phyloP scores from a whole-genome alignment of 2,329 filamentous ascomycete species.

The Verticillium dahliae region DNA sequence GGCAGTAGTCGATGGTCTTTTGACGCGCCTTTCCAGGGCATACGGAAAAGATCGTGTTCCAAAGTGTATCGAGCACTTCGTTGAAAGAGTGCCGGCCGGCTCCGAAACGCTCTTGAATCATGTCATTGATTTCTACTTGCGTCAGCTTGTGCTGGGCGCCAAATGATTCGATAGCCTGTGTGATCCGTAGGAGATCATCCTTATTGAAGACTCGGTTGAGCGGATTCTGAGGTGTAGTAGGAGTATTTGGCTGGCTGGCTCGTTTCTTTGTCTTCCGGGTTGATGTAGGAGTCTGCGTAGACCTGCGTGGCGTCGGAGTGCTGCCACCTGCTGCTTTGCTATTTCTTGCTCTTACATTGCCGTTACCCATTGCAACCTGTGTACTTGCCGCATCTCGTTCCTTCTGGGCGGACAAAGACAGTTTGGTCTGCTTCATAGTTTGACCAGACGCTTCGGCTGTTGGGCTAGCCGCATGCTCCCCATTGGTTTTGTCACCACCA shows the following conservation, averaged over 20 bases:
- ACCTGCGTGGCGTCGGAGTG: background rate
- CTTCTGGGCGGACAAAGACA: background rate
- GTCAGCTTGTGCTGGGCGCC: constrained; percentile 33
- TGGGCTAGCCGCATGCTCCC: background rate
- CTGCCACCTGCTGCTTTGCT: background rate
- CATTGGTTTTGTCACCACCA: background rate
- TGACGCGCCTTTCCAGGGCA: constrained; percentile 44
- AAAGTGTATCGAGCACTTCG: constrained; percentile 35
- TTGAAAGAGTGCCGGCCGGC: constrained; percentile 24
- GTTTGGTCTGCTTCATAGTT: background rate
- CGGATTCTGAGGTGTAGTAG: background rate
- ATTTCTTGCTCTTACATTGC: background rate
- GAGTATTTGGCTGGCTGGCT: background rate
- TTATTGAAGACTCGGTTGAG: constrained; percentile 33
- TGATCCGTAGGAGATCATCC: constrained; percentile 34
- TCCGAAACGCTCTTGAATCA: constrained; percentile 28
- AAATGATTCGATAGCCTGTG: constrained; percentile 35
- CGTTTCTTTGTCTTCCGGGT: background rate
- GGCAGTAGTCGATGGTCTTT: constrained; percentile 49
- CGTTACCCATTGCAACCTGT: background rate
- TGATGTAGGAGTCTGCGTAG: background rate
- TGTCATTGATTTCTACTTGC: constrained; percentile 39
- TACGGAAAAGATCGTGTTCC: constrained; percentile 38
- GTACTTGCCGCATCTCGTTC: background rate
- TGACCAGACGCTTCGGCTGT: background rate